phyloP scores from a whole-genome alignment of 768 basidiomycete genomes.

The Pholiota microspora region DNA sequence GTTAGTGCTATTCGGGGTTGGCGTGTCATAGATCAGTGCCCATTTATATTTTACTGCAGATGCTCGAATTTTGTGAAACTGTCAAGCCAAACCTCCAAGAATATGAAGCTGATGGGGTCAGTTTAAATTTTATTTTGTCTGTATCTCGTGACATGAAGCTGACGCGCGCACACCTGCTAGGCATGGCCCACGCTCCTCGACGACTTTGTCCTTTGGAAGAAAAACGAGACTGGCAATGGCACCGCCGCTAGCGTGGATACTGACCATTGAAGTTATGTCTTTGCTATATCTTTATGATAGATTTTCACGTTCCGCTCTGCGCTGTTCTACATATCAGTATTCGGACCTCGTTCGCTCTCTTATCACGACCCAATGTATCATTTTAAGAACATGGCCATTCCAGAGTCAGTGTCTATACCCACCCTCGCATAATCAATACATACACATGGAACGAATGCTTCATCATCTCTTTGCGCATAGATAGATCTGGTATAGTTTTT shows the following conservation, averaged over 20 bases:
- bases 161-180: conserved; percentile 30
- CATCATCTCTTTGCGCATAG: too few species aligned
- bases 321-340: neutral
- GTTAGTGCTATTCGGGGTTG: conserved; percentile 33
- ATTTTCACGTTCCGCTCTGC: neutral
- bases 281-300: neutral
- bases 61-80: conserved; percentile 72
- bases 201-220: conserved; percentile 74
- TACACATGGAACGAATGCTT: too few species aligned
- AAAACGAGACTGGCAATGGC: conserved; percentile 17
- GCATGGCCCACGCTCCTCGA: conserved; percentile 85
- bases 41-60: conserved; percentile 32
- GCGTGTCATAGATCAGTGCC: too few species aligned
- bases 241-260: conserved; percentile 4
- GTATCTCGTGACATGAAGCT: neutral
- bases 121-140: conserved; percentile 21
- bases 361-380: conserved; percentile 9
- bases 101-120: conserved; percentile 76
- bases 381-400: neutral
- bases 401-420: neutral
- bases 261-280: neutral
- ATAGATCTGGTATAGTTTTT: neutral
- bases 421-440: neutral
- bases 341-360: neutral
- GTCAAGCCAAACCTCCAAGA: conserved; percentile 57